Evolutionary conservation across 495 filamentous ascomycete genomes (phyloP).

Genomic region (Aspergillus indologenus): DNA sequence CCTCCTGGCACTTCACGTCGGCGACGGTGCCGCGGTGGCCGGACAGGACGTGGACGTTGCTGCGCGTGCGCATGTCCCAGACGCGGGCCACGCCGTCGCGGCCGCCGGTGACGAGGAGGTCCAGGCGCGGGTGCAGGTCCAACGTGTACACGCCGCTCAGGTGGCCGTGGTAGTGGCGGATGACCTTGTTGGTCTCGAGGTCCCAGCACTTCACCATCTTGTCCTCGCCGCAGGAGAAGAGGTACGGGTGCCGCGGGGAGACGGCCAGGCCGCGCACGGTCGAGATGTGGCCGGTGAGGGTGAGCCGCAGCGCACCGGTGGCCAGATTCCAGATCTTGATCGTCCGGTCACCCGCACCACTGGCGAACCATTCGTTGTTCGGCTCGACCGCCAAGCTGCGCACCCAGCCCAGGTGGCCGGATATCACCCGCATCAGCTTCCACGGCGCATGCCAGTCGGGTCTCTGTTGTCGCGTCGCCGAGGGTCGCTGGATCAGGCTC

Average conservation of each 20-base stretch:
- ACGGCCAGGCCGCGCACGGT: conserved; percentile 92
- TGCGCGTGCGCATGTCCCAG: conserved; percentile 97
- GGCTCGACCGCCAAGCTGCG: conserved; percentile 87
- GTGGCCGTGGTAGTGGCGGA: conserved; percentile 97
- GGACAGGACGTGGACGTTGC: conserved; percentile 88
- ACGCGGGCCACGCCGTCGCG: conserved; percentile 91
- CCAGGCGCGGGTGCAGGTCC: conserved; percentile 85
- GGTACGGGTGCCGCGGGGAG: conserved; percentile 90
- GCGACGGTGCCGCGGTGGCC: conserved; percentile 90
- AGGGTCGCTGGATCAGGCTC: conserved; percentile 65
- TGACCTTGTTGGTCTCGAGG: conserved; percentile 97
- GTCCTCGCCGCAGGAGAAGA: conserved; percentile 97
- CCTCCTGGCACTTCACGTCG: conserved; percentile 88
- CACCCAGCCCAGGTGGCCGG: conserved; percentile 96
- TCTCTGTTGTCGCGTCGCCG: conserved; percentile 65
- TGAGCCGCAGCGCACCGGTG: conserved; percentile 74
- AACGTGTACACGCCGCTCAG: conserved; percentile 94
- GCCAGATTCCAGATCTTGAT: conserved; percentile 99
- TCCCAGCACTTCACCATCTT: conserved; percentile 99
- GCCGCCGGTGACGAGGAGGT: conserved; percentile 91
- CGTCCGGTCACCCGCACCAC: conserved; percentile 90
- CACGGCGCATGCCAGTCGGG: conserved; percentile 97
- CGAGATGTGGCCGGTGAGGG: conserved; percentile 94
- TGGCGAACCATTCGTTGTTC: conserved; percentile 96
- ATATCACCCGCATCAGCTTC: conserved; percentile 98